phyloP scores from a whole-genome alignment of 768 basidiomycete genomes.

The Candolleomyces eurysporus region DNA sequence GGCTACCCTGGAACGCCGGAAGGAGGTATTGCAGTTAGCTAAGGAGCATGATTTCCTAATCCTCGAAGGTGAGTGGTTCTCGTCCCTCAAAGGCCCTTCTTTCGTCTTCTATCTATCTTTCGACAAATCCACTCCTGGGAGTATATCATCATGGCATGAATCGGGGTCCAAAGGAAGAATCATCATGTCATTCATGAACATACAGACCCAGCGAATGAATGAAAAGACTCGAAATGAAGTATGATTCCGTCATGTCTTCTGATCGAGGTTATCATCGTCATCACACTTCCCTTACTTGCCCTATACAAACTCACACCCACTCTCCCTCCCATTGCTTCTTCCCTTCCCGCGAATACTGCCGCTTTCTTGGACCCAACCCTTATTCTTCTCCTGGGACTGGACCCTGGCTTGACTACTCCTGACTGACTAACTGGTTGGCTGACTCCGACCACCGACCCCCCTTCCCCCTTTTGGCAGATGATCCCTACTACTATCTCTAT shows the following conservation, averaged over 20 bases:
- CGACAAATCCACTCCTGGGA: not conserved
- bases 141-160: not conserved
- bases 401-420: no score
- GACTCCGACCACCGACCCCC: not conserved
- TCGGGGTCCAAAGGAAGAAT: no score
- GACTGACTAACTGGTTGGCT: no score
- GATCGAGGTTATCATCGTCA: not conserved
- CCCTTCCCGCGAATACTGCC: not conserved
- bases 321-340: conserved; percentile 1
- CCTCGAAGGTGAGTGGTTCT: conserved; percentile 57
- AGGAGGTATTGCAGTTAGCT: conserved; percentile 70
- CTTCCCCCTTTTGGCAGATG: conserved; percentile 45
- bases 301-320: not conserved
- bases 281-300: not conserved
- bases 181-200: no score
- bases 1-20: conserved; percentile 56
- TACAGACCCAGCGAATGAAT: no score
- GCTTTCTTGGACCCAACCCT: no score
- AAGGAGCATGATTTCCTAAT: conserved; percentile 76
- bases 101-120: not conserved
- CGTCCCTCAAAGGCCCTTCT: conserved; percentile 64
- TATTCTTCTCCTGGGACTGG: no score
- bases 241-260: not conserved
- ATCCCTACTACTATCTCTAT: conserved; percentile 79
- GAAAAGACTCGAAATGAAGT: no score